These are phyloP conservation scores for Bolboschoenoplectus hybrid DNA, from an alignment of 202 grass and related monocot species.

Conservation along the genomic window DNA sequence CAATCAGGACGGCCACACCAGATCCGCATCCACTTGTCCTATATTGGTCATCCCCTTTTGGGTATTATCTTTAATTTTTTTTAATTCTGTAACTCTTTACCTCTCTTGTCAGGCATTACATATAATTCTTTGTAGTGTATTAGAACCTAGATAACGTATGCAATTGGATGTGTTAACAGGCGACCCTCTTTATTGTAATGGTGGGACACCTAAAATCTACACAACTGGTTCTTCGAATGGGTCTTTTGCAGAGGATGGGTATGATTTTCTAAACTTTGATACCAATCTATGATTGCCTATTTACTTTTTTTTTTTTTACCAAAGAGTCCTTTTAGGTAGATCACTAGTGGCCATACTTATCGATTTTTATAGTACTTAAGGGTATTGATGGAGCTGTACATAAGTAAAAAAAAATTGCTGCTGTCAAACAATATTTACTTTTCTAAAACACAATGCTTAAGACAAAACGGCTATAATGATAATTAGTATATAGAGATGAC, in stretches of 20 bases:
- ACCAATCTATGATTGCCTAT: neutral
- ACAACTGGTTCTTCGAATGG: slow-evolving; percentile 41
- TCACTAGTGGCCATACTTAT: neutral
- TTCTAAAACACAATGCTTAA: neutral
- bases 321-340: neutral
- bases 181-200: slow-evolving; percentile 87
- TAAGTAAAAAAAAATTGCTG: neutral
- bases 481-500: neutral
- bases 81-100: slow-evolving; percentile 11
- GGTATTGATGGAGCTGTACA: neutral
- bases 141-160: slow-evolving; percentile 23
- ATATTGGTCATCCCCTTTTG: slow-evolving; percentile 78
- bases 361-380: neutral
- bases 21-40: slow-evolving; percentile 84
- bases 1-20: slow-evolving; percentile 85
- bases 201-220: slow-evolving; percentile 66
- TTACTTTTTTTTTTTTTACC: neutral
- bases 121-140: slow-evolving; percentile 16
- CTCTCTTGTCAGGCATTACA: slow-evolving; percentile 30
- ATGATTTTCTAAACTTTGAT: slow-evolving; percentile 43
- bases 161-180: slow-evolving; percentile 47
- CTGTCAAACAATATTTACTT: neutral
- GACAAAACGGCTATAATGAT: neutral
- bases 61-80: slow-evolving; percentile 43
- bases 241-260: slow-evolving; percentile 83